Conservation (phyloP, 176 grass and related monocot species). For the Oryza brachyantha region DNA sequence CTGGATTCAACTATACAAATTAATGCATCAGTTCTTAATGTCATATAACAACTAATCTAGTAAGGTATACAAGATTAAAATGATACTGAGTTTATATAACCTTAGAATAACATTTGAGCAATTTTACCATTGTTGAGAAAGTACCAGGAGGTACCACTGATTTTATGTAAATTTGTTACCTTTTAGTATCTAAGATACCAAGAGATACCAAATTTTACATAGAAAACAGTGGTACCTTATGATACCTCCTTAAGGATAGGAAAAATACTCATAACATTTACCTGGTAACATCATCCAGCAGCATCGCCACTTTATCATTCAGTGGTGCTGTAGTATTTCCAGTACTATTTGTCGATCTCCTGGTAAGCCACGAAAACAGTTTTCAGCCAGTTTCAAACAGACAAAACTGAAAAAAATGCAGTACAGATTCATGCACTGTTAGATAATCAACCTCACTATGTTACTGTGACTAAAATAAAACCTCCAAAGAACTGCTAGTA, state of each 20-base stretch:
- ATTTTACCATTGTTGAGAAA: no score
- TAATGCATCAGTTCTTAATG: not conserved
- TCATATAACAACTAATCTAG: not conserved
- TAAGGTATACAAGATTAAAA: not conserved
- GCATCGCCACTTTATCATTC: slow-evolving; percentile 60
- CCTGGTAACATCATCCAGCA: slow-evolving; percentile 66
- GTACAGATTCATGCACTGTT: not conserved
- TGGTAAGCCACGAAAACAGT: slow-evolving; percentile 30
- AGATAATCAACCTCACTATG: not conserved
- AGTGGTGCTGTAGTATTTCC: slow-evolving; percentile 36
- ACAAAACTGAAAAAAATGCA: slow-evolving; percentile 18
- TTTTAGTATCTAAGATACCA: no score
- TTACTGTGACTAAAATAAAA: not conserved
- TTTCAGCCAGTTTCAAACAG: not conserved
- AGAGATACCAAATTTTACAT: no score
- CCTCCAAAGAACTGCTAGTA: no score
- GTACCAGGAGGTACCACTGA: no score
- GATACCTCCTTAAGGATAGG: no score
- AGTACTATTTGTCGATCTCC: slow-evolving; percentile 39
- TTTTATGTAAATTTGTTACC: no score
- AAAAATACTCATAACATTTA: slow-evolving; percentile 40
- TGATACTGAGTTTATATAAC: not conserved
- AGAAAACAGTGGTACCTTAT: no score
- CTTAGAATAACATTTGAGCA: no score
- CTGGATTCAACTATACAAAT: not conserved